Evolutionary conservation across 768 basidiomycete species (phyloP).

Genomic region (Termitomyces sp.): DNA sequence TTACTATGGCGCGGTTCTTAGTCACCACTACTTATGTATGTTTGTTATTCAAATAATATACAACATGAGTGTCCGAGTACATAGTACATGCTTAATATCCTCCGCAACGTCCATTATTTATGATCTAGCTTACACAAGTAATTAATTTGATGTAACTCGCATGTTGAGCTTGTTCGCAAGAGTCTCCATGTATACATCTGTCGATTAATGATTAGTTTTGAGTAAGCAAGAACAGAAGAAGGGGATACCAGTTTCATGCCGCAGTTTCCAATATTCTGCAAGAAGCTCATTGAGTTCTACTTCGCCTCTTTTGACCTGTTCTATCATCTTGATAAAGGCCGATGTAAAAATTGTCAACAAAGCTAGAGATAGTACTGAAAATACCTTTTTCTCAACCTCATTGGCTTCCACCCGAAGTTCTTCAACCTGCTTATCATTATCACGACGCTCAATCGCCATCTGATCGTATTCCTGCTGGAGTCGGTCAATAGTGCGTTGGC

Average conservation of each 20-base stretch:
- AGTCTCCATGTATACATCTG: slow-evolving; percentile 87
- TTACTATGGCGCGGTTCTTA: too few species aligned
- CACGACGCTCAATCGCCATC: slow-evolving; percentile 72
- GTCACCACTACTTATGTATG: too few species aligned
- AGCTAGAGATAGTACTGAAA: background rate
- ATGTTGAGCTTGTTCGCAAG: slow-evolving; percentile 79
- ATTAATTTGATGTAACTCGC: slow-evolving; percentile 29
- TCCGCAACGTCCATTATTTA: background rate
- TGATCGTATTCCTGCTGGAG: slow-evolving; percentile 78
- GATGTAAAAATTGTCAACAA: background rate
- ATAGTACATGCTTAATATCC: background rate
- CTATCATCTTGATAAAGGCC: slow-evolving; percentile 54
- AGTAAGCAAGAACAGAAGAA: background rate
- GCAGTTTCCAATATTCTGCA: slow-evolving; percentile 78
- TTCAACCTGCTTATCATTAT: slow-evolving; percentile 78
- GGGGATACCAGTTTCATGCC: slow-evolving; percentile 68
- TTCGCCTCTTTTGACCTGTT: slow-evolving; percentile 74
- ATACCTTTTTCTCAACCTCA: slow-evolving; percentile 65
- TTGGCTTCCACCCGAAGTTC: slow-evolving; percentile 71
- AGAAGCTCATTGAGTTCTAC: slow-evolving; percentile 78
- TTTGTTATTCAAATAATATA: background rate
- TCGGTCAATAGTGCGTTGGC: slow-evolving; percentile 70
- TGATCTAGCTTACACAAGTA: background rate
- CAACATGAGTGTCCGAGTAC: background rate
- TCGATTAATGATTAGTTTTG: slow-evolving; percentile 1